Evolutionary conservation across 176 grass and related monocot genomes (phyloP).

Genomic region (Sorghum bicolor): Sorghum_bicolor_NCBIv3 NC_012872.2:65390001-65390500

Average conservation of each 20-base stretch:
- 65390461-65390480: background rate
- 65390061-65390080: slow-evolving; percentile 80
- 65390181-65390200: background rate
- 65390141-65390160: slow-evolving; percentile 31
- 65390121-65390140: slow-evolving; percentile 47
- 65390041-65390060: slow-evolving; percentile 58
- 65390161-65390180: background rate
- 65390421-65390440: slow-evolving; percentile 20
- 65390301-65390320: slow-evolving; percentile 78
- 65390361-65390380: slow-evolving; percentile 71
- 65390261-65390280: slow-evolving; percentile 75
- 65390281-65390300: slow-evolving; percentile 71
- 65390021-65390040: slow-evolving; percentile 49
- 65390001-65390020: slow-evolving; percentile 39
- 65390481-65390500: background rate
- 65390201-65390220: background rate
- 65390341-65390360: slow-evolving; percentile 57
- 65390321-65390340: slow-evolving; percentile 86
- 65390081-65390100: slow-evolving; percentile 64
- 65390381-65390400: slow-evolving; percentile 84
- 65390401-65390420: slow-evolving; percentile 91
- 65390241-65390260: slow-evolving; percentile 49
- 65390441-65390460: background rate
- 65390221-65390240: slow-evolving; percentile 56
- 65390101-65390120: slow-evolving; percentile 49